These are phyloP conservation scores for Camelina neglecta DNA, from an alignment of 345 rosid genomes.

Conservation along the genomic window DNA sequence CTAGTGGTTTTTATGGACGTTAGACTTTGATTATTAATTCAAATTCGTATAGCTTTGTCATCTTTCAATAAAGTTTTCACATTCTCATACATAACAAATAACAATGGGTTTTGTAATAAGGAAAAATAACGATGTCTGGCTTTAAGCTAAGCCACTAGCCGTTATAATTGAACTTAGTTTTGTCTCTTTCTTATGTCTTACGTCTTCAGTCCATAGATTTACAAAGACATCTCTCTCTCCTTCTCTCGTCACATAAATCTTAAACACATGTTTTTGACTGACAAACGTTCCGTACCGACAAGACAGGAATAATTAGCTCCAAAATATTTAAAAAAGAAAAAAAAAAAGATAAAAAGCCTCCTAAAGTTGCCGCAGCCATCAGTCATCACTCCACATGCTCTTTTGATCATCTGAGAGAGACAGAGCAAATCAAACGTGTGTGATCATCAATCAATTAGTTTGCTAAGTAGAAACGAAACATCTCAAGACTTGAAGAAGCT, in stretches of 20 bases:
- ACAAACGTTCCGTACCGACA: constrained; percentile 35
- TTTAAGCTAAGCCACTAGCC: background rate
- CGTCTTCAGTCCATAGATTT: constrained; percentile 19
- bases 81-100: background rate
- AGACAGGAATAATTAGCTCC: constrained; percentile 9
- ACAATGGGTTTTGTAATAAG: background rate
- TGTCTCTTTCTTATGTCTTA: constrained; percentile 29
- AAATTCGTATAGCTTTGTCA: constrained; percentile 8
- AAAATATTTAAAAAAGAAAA: background rate
- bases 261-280: constrained; percentile 37
- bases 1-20: constrained; percentile 19
- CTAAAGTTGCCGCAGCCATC: too few relatives aligned
- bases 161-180: constrained; percentile 31
- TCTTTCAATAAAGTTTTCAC: constrained; percentile 2
- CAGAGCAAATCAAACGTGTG: background rate
- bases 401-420: background rate
- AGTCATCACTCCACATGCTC: background rate
- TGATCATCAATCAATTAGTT: constrained; percentile 10
- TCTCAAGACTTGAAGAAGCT: constrained; percentile 21
- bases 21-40: constrained; percentile 18
- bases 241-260: constrained; percentile 24
- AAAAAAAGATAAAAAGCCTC: background rate
- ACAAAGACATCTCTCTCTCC: background rate
- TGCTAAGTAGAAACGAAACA: constrained; percentile 22
- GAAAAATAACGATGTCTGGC: background rate